A percentile compares a stretch with the other conserved stretches of the same genome.
These are phyloP conservation scores for Dactylellina parvicollis DNA, from an alignment of 2,329 filamentous ascomycete genomes.

Conservation along the genomic window DNA sequence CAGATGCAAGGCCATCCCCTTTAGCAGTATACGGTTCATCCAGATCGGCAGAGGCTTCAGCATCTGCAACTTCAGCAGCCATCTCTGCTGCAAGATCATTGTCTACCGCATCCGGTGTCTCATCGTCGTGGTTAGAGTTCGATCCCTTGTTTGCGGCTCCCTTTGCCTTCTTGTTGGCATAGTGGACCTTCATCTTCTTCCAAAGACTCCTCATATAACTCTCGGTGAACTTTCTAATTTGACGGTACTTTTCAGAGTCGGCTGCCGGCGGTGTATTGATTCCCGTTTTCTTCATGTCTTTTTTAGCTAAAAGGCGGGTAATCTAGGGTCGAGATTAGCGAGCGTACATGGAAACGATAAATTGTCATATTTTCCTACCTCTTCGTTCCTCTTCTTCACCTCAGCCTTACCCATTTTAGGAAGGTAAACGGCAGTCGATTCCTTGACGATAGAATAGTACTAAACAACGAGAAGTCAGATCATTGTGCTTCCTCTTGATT, in stretches of 20 bases:
- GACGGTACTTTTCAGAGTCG: slow-evolving; percentile 28
- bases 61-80: slow-evolving; percentile 4
- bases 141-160: slow-evolving; percentile 10
- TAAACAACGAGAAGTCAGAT: slow-evolving; percentile 16
- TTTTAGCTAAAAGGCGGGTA: slow-evolving; percentile 44
- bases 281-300: slow-evolving; percentile 46
- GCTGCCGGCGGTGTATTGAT: slow-evolving; percentile 26
- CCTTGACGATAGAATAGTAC: slow-evolving; percentile 53
- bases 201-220: slow-evolving; percentile 41
- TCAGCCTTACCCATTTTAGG: slow-evolving; percentile 47
- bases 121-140: slow-evolving; percentile 13
- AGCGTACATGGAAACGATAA: neutral
- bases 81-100: slow-evolving; percentile 16
- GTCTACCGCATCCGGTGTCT: neutral
- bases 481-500: neutral
- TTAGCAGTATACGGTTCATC: neutral
- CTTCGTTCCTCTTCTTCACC: slow-evolving; percentile 51
- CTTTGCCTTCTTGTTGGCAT: slow-evolving; percentile 37
- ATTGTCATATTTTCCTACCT: slow-evolving; percentile 11
- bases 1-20: slow-evolving; percentile 18
- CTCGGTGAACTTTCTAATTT: slow-evolving; percentile 45
- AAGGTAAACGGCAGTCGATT: slow-evolving; percentile 45
- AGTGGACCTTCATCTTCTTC: slow-evolving; percentile 51
- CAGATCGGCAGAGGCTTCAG: neutral
- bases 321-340: slow-evolving; percentile 29